Percentiles rank a stretch among this genome's conserved stretches.
Evolutionary conservation across 192 early-diverging fungal species (phyloP).

Genomic region (Phlyctochytrium arcticum): DNA sequence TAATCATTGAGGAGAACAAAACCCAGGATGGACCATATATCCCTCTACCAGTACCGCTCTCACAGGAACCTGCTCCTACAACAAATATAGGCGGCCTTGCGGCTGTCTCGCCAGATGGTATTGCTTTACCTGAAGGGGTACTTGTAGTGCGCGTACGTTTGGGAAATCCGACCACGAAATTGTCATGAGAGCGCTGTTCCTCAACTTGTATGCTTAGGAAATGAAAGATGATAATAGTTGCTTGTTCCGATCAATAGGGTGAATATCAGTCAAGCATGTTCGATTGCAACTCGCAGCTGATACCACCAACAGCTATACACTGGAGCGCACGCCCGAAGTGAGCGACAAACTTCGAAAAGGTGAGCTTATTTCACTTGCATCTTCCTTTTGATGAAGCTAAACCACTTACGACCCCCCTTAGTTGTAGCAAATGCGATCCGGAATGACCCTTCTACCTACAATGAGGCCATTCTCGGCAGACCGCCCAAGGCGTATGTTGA

Average conservation of each 20-base stretch:
- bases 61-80: background rate
- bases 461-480: conserved; percentile 60
- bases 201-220: conserved; percentile 25
- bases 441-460: conserved; percentile 51
- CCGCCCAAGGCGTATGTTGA: conserved; percentile 50
- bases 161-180: background rate
- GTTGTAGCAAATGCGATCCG: conserved; percentile 32
- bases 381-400: background rate
- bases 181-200: background rate
- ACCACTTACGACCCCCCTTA: background rate
- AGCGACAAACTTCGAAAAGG: conserved; percentile 30
- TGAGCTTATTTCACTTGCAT: background rate
- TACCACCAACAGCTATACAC: conserved; percentile 1
- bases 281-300: too few relatives aligned
- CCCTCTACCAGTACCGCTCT: background rate
- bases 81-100: background rate
- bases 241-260: conserved; percentile 63
- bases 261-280: background rate
- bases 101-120: background rate
- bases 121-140: conserved; percentile 8
- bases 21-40: background rate
- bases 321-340: conserved; percentile 21
- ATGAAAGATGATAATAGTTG: conserved; percentile 71
- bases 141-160: conserved; percentile 14
- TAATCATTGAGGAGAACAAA: conserved; percentile 19